A percentile compares a stretch with the other conserved stretches of the same genome.
phyloP scores from a whole-genome alignment of 805 yeast species.

The Priceomyces haplophilus region DNA sequence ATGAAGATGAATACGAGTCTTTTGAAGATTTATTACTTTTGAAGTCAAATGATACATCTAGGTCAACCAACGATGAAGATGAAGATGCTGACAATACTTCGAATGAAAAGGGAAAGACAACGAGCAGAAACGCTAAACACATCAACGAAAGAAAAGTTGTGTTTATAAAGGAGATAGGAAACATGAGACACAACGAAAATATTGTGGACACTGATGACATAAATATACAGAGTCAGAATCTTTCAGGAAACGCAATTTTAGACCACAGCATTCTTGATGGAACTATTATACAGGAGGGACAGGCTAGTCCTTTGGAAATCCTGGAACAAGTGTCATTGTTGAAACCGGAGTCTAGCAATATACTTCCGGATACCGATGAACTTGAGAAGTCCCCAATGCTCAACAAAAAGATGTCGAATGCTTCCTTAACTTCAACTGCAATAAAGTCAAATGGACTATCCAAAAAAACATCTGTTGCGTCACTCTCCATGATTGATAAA shows the following conservation, averaged over 20 bases:
- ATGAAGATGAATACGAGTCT: conserved; percentile 15
- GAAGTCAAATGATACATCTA: conserved; percentile 25
- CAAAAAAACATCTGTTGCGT: conserved; percentile 16
- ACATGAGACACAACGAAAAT: conserved; percentile 29
- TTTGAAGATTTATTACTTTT: conserved; percentile 15
- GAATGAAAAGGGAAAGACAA: neutral
- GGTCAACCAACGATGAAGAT: conserved; percentile 14
- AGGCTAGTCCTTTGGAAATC: neutral
- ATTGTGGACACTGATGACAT: conserved; percentile 6
- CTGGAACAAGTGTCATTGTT: neutral
- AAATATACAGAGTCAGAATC: neutral
- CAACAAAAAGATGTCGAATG: conserved; percentile 8
- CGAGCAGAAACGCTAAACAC: neutral
- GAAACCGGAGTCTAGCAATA: neutral
- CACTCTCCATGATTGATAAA: conserved; percentile 23
- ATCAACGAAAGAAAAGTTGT: conserved; percentile 7
- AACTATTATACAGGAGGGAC: neutral
- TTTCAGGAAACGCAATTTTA: too few relatives aligned
- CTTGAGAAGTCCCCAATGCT: neutral
- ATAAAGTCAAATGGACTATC: conserved; percentile 11
- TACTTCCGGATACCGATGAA: neutral
- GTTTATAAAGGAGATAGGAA: conserved; percentile 23
- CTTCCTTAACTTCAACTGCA: conserved; percentile 15
- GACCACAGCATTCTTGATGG: too few relatives aligned
- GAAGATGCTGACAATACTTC: conserved; percentile 3